Conservation (phyloP, 202 grass and related monocot species). For the Setaria viridis region DNA sequence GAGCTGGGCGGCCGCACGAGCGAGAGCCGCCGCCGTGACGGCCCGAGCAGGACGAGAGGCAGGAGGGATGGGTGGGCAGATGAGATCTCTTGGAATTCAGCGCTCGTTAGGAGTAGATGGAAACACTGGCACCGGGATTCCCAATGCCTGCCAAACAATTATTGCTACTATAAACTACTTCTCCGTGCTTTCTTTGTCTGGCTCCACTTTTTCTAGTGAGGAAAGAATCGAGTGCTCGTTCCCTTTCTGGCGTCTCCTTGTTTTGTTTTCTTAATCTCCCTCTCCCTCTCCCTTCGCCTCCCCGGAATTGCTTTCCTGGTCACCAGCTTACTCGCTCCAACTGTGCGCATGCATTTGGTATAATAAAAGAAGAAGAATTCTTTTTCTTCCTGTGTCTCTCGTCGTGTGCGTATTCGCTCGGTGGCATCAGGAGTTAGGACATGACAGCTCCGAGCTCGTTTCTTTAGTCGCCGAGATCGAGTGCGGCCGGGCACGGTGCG, state of each 20-base stretch:
- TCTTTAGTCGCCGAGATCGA: background rate
- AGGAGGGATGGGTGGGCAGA: background rate
- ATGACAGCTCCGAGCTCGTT: slow-evolving; percentile 29
- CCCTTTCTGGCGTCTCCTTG: slow-evolving; percentile 12
- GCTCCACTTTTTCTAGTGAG: slow-evolving; percentile 43
- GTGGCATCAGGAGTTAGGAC: slow-evolving; percentile 41
- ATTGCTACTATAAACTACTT: slow-evolving; percentile 50
- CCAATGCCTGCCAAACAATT: slow-evolving; percentile 49
- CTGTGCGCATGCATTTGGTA: slow-evolving; percentile 39
- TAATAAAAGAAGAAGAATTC: no score
- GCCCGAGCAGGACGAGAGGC: slow-evolving; percentile 16
- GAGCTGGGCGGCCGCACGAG: background rate
- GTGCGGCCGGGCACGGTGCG: background rate
- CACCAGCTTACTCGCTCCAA: slow-evolving; percentile 47
- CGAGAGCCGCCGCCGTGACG: slow-evolving; percentile 6
- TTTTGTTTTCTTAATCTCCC: background rate
- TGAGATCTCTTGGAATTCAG: slow-evolving; percentile 79
- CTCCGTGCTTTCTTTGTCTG: slow-evolving; percentile 25
- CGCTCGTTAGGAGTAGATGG: slow-evolving; percentile 36
- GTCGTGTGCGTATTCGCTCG: background rate
- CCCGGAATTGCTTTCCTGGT: slow-evolving; percentile 33
- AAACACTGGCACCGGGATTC: slow-evolving; percentile 48
- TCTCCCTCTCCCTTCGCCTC: background rate
- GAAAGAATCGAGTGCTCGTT: slow-evolving; percentile 37
- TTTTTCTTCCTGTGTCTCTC: background rate